These are phyloP conservation scores for Globisporangium sylvaticum DNA, from an alignment of 352 stramenopile genomes.

Conservation along the genomic window DNA sequence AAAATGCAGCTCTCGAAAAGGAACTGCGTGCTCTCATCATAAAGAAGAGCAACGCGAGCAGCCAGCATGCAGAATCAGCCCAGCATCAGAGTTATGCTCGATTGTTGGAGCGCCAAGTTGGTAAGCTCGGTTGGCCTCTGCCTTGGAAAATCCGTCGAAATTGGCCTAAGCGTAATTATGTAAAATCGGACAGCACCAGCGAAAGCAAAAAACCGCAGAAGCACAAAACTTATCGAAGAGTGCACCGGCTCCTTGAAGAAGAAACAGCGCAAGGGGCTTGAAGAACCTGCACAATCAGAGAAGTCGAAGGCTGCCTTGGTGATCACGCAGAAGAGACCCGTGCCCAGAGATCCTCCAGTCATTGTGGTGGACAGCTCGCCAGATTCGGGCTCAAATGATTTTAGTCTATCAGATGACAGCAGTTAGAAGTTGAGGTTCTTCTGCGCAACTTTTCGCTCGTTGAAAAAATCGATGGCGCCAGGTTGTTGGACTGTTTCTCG, in stretches of 20 bases:
- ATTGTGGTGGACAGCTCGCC: slow-evolving; percentile 3
- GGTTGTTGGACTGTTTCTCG: too few species aligned
- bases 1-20: slow-evolving; percentile 14
- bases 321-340: not conserved
- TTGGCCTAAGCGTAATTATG: not conserved
- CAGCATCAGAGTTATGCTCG: slow-evolving; percentile 12
- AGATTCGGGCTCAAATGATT: slow-evolving; percentile 6
- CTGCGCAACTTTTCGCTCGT: not conserved
- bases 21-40: slow-evolving; percentile 6
- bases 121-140: not conserved
- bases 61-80: not conserved
- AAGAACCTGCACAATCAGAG: not conserved
- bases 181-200: not conserved
- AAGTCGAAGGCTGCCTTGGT: not conserved
- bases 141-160: not conserved
- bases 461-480: too few species aligned
- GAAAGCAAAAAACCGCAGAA: slow-evolving; percentile 3
- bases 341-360: not conserved
- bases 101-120: slow-evolving; percentile 15
- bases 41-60: not conserved
- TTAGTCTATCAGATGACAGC: slow-evolving; percentile 19
- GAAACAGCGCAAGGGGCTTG: slow-evolving; percentile 1
- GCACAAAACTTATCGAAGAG: not conserved
- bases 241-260: slow-evolving; percentile 4
- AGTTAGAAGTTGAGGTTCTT: not conserved